Evolutionary conservation across 305 asterid genomes (phyloP).

Genomic region (Rubia peregrina): DNA sequence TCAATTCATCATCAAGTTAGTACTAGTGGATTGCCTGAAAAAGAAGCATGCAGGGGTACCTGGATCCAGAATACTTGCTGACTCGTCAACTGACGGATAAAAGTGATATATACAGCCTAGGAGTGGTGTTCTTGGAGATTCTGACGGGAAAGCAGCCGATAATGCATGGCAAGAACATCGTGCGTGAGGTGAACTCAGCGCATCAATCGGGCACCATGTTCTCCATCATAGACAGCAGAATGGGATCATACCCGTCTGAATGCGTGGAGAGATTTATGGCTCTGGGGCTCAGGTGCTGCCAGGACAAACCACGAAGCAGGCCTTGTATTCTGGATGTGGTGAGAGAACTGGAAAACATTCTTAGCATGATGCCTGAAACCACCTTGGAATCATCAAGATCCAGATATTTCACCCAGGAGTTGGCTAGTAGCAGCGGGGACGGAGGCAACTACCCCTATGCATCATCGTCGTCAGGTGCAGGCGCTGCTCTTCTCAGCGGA

Average conservation of each 20-base stretch:
- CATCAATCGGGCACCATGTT: conserved; percentile 58
- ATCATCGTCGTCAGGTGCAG: conserved; percentile 34
- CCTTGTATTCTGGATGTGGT: conserved; percentile 75
- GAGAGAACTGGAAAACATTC: conserved; percentile 61
- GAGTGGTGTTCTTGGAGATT: conserved; percentile 77
- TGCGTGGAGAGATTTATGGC: conserved; percentile 51
- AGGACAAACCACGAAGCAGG: conserved; percentile 62
- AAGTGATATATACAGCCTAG: conserved; percentile 89
- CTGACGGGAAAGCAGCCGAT: conserved; percentile 85
- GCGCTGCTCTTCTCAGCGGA: conserved; percentile 60
- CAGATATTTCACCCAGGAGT: conserved; percentile 3
- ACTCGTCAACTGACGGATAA: conserved; percentile 71
- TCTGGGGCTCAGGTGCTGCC: conserved; percentile 63
- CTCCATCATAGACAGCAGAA: conserved; percentile 59
- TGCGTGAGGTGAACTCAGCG: conserved; percentile 77
- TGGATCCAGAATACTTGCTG: conserved; percentile 83
- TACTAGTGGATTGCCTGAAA: too few relatives aligned
- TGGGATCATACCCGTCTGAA: conserved; percentile 70
- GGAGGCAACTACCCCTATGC: conserved; percentile 12
- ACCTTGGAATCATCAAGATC: conserved; percentile 21
- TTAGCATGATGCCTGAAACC: conserved; percentile 39
- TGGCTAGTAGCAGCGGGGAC: not conserved
- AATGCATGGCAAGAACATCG: conserved; percentile 77
- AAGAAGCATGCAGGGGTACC: conserved; percentile 55
- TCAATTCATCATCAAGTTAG: not conserved